Base-by-base conservation (phyloP, 2,329 filamentous ascomycete species). In the Talaromyces sp. region DNA sequence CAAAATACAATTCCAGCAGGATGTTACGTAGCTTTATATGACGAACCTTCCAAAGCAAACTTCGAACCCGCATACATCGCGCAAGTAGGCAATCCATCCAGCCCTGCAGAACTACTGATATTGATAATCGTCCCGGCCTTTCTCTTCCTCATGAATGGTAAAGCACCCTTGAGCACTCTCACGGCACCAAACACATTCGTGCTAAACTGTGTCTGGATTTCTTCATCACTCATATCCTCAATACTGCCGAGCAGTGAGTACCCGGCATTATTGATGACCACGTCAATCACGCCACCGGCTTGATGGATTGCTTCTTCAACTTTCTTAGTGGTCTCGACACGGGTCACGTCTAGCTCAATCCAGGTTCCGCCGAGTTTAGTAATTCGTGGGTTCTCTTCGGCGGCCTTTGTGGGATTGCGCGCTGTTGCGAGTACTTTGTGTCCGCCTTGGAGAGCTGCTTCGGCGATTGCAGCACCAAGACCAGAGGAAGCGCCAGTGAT, bases 101-200 rank as follows among this genome's bases (percentile, higher is more conserved):
- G 18, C 2, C 66, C 69, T 21, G 67, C 70, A 59, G 56, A 63
- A 54, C 69, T 72, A 23, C 65, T 67, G 16, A 72, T 56, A 57
- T 72, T 72, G 14, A 72, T 67, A 11, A 72, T 48, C 2, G 66
- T 69, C 0, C 71, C 69, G 11, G 67, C 68, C 25, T 60, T 64
- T 25, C 3, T 64, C 58, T 3, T 21, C 31, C 71, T 67, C 70
- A 73, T 71, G 23, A 66, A 68, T 1, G 71, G 71, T 8, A 73
- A 31, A 18, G 64, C 65, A 8, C 61, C 68, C 40, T 68, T 66
- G 42, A 72, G 55, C 0, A 70, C 65, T 9, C 66, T 64, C 8
- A 74, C 60, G 2, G 71, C 67, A 1, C 71, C 71, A 52, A 66
- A 72, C 11, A 71, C 61, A 59, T 72, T 73, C 12, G 69, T 72